Conservation (phyloP, 805 yeast species). For the Candida ascalaphidarum region DNA sequence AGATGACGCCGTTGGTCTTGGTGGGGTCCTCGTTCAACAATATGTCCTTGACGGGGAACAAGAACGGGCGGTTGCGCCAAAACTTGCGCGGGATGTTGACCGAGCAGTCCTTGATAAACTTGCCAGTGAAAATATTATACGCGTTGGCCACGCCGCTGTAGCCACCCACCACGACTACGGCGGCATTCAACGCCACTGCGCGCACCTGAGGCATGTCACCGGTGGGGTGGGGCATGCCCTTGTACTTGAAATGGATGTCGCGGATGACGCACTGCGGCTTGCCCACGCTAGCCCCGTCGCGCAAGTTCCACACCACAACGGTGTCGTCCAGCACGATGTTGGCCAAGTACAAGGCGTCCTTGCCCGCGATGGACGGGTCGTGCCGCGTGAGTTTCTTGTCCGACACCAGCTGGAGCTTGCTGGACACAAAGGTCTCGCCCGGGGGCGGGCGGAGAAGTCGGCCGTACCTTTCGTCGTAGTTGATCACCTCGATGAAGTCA, state of each 20-base stretch:
- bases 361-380: constrained; percentile 21
- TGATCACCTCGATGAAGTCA: constrained; percentile 13
- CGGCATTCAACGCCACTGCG: not conserved
- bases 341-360: constrained; percentile 32
- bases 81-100: constrained; percentile 19
- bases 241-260: constrained; percentile 1
- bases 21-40: constrained; percentile 14
- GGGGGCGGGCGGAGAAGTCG: too few species aligned
- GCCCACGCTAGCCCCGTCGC: constrained; percentile 13
- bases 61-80: constrained; percentile 11
- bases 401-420: constrained; percentile 11
- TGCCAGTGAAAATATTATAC: constrained; percentile 36
- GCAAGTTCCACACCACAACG: constrained; percentile 34
- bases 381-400: constrained; percentile 4
- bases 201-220: not conserved
- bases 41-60: constrained; percentile 18
- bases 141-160: constrained; percentile 34
- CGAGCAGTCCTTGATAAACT: constrained; percentile 24
- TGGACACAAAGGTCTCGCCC: constrained; percentile 7
- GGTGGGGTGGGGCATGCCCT: not conserved
- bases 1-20: constrained; percentile 28
- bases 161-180: constrained; percentile 16
- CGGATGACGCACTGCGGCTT: constrained; percentile 6
- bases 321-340: constrained; percentile 31
- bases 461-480: constrained; percentile 4